Evolutionary conservation across 2,329 filamentous ascomycete genomes (phyloP).

Genomic region (Penicillium palitans): DNA sequence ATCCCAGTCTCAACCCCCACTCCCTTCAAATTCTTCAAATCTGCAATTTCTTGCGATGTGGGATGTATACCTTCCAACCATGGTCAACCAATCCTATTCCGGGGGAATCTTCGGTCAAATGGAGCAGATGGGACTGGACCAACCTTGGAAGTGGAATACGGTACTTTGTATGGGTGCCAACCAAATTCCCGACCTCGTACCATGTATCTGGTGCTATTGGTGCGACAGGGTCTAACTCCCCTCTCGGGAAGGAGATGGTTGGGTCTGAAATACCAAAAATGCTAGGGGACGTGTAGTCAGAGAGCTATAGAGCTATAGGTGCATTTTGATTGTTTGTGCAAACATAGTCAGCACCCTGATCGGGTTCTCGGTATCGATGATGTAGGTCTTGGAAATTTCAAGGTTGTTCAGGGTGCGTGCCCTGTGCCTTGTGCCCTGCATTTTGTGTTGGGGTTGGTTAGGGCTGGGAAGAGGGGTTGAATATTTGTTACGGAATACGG

Average conservation of each 20-base stretch:
- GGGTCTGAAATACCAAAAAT: constrained; percentile 8
- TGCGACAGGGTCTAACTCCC: constrained; percentile 1
- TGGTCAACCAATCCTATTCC: constrained; percentile 9
- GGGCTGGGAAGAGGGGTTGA: not conserved
- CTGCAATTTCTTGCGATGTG: not conserved
- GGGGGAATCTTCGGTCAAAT: constrained; percentile 13
- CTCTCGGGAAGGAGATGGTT: not conserved
- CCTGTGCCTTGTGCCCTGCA: constrained; percentile 1
- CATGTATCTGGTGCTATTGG: not conserved
- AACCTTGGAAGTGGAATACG: not conserved
- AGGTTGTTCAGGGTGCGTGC: not conserved
- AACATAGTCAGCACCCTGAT: not conserved
- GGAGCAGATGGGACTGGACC: constrained; percentile 17
- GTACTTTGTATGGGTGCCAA: constrained; percentile 5
- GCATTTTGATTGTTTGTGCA: not conserved
- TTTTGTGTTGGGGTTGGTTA: not conserved
- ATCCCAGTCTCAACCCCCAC: not conserved
- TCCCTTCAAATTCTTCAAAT: not conserved
- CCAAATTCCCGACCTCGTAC: constrained; percentile 8
- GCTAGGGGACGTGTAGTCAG: not conserved
- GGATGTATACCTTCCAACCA: not conserved
- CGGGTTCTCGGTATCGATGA: not conserved
- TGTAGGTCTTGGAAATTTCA: not conserved
- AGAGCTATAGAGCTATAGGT: too few species aligned
- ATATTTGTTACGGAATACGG: not conserved